phyloP scores from a whole-genome alignment of 441 rosid genomes.

The Breynia disticha region DNA sequence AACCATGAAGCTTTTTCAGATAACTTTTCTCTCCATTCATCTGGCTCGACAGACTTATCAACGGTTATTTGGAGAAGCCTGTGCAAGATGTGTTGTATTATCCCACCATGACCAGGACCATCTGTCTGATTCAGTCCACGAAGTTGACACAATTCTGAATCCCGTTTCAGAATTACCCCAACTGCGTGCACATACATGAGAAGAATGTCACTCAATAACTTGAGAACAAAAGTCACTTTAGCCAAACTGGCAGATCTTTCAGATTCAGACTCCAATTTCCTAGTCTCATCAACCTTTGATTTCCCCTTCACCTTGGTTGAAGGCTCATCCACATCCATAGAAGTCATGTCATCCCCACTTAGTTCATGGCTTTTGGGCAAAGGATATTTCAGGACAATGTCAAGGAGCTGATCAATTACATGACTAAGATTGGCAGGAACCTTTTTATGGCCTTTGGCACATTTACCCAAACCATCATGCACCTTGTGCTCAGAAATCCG shows the following conservation, averaged over 20 bases:
- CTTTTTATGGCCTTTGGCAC: constrained; percentile 72
- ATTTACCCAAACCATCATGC: constrained; percentile 71
- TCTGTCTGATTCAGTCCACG: constrained; percentile 58
- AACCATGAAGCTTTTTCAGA: constrained; percentile 93
- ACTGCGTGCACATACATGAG: constrained; percentile 87
- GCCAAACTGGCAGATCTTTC: constrained; percentile 90
- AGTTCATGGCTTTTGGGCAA: constrained; percentile 43
- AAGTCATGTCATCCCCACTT: constrained; percentile 29
- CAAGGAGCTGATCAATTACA: constrained; percentile 97
- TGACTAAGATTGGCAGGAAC: constrained; percentile 74
- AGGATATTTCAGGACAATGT: constrained; percentile 70
- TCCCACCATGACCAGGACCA: constrained; percentile 48
- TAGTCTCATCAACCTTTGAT: constrained; percentile 69
- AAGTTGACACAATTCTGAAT: constrained; percentile 66
- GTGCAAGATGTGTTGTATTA: constrained; percentile 81
- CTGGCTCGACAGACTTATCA: constrained; percentile 68
- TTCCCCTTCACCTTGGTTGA: constrained; percentile 79
- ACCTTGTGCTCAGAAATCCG: constrained; percentile 63
- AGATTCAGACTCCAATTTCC: constrained; percentile 49
- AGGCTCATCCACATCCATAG: constrained; percentile 91
- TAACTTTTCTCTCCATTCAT: constrained; percentile 86
- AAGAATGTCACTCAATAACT: constrained; percentile 83
- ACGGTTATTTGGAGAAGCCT: constrained; percentile 62
- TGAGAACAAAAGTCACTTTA: constrained; percentile 81
- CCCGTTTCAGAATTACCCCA: constrained; percentile 77